Evolutionary conservation across 2,329 filamentous ascomycete genomes (phyloP).

Genomic region (Calonectria ilicicola): DNA sequence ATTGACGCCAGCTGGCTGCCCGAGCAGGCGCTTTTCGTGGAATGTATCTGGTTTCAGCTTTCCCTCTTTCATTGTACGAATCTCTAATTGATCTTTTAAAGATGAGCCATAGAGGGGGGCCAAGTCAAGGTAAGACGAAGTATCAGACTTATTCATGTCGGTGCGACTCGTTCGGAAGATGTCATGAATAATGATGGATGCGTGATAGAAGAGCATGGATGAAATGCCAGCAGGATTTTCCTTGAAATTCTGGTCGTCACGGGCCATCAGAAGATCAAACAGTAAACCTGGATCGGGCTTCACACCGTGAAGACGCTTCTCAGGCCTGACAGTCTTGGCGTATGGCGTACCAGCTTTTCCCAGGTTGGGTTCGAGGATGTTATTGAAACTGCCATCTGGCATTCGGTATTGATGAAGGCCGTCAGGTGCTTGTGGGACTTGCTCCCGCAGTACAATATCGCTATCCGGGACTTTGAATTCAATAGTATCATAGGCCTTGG

Average conservation of each 20-base stretch:
- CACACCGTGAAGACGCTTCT: conserved; percentile 66
- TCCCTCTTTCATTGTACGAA: conserved; percentile 74
- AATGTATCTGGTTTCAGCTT: conserved; percentile 79
- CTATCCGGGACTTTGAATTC: conserved; percentile 55
- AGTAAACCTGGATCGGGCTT: conserved; percentile 74
- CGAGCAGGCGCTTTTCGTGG: conserved; percentile 72
- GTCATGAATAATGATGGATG: conserved; percentile 67
- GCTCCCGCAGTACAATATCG: conserved; percentile 50
- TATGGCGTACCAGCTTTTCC: conserved; percentile 76
- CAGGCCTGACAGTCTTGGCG: conserved; percentile 73
- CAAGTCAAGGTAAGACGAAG: conserved; percentile 81
- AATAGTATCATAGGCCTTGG: conserved; percentile 47
- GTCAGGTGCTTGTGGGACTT: conserved; percentile 51
- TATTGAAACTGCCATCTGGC: conserved; percentile 62
- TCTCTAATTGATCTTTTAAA: conserved; percentile 69
- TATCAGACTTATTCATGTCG: conserved; percentile 73
- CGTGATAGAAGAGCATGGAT: conserved; percentile 80
- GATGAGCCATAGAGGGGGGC: conserved; percentile 79
- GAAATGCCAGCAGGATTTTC: conserved; percentile 80
- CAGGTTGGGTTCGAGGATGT: conserved; percentile 71
- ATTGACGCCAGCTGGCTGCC: conserved; percentile 77
- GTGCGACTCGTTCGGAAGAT: conserved; percentile 61
- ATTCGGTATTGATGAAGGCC: conserved; percentile 50
- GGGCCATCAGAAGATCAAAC: conserved; percentile 76
- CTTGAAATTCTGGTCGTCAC: conserved; percentile 62